Percentiles rank a stretch among this genome's conserved stretches.
Evolutionary conservation across 169 alveolate species (phyloP).

Genomic region (Plasmodium falciparum): DNA sequence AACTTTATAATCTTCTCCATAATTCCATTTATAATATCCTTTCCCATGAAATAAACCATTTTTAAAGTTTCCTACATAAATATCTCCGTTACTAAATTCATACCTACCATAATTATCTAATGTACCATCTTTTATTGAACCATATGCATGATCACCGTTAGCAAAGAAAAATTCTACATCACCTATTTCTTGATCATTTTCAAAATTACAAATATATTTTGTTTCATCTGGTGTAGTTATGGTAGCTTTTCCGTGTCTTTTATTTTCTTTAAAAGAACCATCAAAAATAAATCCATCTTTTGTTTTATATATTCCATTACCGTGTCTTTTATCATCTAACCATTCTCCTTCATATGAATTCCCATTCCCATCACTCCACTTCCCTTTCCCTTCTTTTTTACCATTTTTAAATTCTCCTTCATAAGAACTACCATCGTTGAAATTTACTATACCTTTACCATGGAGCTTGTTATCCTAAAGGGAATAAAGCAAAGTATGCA

Average conservation of each 20-base stretch:
- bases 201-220: conserved; percentile 36
- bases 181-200: conserved; percentile 59
- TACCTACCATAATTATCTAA: conserved; percentile 77
- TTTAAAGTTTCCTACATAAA: conserved; percentile 80
- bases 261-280: conserved; percentile 35
- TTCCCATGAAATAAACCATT: conserved; percentile 78
- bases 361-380: conserved; percentile 92
- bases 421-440: conserved; percentile 90
- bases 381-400: conserved; percentile 94
- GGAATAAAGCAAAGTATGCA: background rate
- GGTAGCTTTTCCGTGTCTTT: conserved; percentile 53
- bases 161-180: conserved; percentile 60
- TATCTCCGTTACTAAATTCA: conserved; percentile 79
- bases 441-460: conserved; percentile 77
- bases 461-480: conserved; percentile 49
- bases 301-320: conserved; percentile 93
- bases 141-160: conserved; percentile 73
- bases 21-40: conserved; percentile 75
- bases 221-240: conserved; percentile 33
- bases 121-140: conserved; percentile 67
- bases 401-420: conserved; percentile 95
- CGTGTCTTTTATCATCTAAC: conserved; percentile 94
- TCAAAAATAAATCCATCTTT: conserved; percentile 80
- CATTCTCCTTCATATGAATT: conserved; percentile 95
- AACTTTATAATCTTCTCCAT: conserved; percentile 20